These are phyloP conservation scores for Turritis glabra DNA, from an alignment of 345 rosid genomes.

Conservation along the genomic window DNA sequence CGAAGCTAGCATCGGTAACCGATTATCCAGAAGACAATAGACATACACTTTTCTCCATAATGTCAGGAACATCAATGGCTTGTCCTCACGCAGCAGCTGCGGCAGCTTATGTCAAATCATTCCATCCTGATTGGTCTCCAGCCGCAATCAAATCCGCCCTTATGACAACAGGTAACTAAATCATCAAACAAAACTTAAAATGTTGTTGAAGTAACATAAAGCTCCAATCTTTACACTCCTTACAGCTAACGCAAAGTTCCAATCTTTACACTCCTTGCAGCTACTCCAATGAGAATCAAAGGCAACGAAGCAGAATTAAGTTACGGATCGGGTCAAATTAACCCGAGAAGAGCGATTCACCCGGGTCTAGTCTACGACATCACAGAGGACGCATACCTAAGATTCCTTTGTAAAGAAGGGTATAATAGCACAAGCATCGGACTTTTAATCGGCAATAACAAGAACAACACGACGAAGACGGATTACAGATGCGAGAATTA, in stretches of 20 bases:
- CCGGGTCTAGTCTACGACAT: slow-evolving; percentile 81
- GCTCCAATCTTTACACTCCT: slow-evolving; percentile 3
- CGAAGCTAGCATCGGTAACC: slow-evolving; percentile 49
- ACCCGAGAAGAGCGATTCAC: slow-evolving; percentile 61
- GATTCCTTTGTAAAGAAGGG: slow-evolving; percentile 78
- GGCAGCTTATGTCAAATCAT: slow-evolving; percentile 79
- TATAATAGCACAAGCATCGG: slow-evolving; percentile 61
- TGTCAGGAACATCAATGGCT: slow-evolving; percentile 93
- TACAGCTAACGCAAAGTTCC: slow-evolving; percentile 47
- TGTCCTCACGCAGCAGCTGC: slow-evolving; percentile 83
- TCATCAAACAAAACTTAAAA: background rate
- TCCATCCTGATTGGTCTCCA: slow-evolving; percentile 87
- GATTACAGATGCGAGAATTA: slow-evolving; percentile 50
- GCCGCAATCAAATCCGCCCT: slow-evolving; percentile 84
- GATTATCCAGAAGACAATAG: slow-evolving; percentile 49
- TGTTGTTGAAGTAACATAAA: background rate
- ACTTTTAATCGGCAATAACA: slow-evolving; percentile 41
- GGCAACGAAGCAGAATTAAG: slow-evolving; percentile 52
- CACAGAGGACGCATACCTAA: slow-evolving; percentile 47
- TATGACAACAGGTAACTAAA: slow-evolving; percentile 76
- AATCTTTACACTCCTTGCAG: slow-evolving; percentile 41
- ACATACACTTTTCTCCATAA: slow-evolving; percentile 45
- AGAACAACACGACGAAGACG: slow-evolving; percentile 32
- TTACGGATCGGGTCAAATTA: slow-evolving; percentile 80
- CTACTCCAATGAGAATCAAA: slow-evolving; percentile 62